Conservation (phyloP, 805 yeast species). For the Pichia nakasei region DNA sequence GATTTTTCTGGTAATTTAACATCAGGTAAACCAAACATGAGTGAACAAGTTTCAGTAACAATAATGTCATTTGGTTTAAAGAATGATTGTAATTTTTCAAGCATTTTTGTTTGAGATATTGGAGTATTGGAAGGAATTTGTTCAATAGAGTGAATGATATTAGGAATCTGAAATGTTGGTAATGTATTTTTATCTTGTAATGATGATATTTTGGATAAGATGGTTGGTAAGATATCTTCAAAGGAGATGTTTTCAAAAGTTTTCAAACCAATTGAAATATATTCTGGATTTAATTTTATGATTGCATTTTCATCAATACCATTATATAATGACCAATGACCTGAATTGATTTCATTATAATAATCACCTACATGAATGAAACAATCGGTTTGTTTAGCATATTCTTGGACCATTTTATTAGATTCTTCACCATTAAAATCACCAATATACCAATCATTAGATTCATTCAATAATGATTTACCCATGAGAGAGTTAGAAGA, state of each 20-base stretch:
- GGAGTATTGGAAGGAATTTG: conserved; percentile 23
- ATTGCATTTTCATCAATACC: conserved; percentile 34
- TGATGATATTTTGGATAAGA: conserved; percentile 27
- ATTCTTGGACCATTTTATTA: conserved; percentile 36
- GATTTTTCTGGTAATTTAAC: conserved; percentile 48
- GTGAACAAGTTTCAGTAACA: conserved; percentile 78
- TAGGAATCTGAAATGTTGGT: conserved; percentile 9
- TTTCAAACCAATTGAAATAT: conserved; percentile 38
- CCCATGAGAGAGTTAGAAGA: conserved; percentile 59
- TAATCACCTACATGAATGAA: conserved; percentile 64
- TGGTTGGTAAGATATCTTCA: conserved; percentile 36
- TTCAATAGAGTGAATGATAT: conserved; percentile 11
- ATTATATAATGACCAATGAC: conserved; percentile 43
- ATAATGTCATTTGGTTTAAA: conserved; percentile 53
- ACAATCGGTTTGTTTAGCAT: conserved; percentile 52
- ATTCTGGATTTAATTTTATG: conserved; percentile 45
- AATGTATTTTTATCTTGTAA: conserved; percentile 16
- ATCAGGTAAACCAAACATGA: conserved; percentile 70
- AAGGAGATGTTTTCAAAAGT: conserved; percentile 37
- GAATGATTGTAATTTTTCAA: conserved; percentile 28
- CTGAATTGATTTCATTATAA: conserved; percentile 60
- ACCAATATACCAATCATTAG: conserved; percentile 56
- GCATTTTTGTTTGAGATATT: conserved; percentile 40
- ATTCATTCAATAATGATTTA: conserved; percentile 66
- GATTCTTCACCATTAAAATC: conserved; percentile 60